Conservation (phyloP, 345 rosid genomes). For the Rhizophora mangle region DNA sequence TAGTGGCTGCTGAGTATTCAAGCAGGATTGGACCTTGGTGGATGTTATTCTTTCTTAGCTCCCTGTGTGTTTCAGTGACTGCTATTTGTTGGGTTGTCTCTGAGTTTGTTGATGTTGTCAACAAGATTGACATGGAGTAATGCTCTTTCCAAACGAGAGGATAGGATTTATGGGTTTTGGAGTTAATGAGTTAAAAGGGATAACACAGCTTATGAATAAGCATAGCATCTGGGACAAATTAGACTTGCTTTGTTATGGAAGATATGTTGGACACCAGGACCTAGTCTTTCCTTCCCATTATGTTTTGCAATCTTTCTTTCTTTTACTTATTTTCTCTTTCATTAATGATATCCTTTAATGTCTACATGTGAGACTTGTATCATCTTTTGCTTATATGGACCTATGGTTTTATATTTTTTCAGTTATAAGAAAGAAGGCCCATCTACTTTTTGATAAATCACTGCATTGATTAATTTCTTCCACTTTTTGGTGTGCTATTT, state of each 20-base stretch:
- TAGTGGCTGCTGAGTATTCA: too few relatives aligned
- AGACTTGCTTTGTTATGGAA: too few relatives aligned
- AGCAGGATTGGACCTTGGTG: too few relatives aligned
- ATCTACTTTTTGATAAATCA: conserved; percentile 10
- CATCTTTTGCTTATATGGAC: neutral
- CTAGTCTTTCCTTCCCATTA: conserved; percentile 3
- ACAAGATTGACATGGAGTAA: neutral
- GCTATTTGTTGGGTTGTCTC: too few relatives aligned
- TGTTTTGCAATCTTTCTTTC: neutral
- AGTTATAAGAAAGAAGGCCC: neutral
- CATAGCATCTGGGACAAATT: too few relatives aligned
- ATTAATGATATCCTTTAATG: neutral
- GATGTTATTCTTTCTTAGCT: too few relatives aligned
- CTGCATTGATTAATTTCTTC: conserved; percentile 1
- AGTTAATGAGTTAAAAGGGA: neutral
- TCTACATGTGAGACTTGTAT: neutral
- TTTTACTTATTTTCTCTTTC: neutral
- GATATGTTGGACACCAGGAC: neutral
- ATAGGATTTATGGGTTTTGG: neutral
- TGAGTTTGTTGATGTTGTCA: too few relatives aligned
- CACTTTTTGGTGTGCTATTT: conserved; percentile 21
- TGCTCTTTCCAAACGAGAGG: neutral
- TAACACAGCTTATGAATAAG: too few relatives aligned
- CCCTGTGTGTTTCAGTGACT: too few relatives aligned
- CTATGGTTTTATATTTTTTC: neutral